A percentile compares a stretch with the other conserved stretches of the same genome.
Conservation (phyloP, 331 rosid genomes). For the Stylosanthes scabra region DNA sequence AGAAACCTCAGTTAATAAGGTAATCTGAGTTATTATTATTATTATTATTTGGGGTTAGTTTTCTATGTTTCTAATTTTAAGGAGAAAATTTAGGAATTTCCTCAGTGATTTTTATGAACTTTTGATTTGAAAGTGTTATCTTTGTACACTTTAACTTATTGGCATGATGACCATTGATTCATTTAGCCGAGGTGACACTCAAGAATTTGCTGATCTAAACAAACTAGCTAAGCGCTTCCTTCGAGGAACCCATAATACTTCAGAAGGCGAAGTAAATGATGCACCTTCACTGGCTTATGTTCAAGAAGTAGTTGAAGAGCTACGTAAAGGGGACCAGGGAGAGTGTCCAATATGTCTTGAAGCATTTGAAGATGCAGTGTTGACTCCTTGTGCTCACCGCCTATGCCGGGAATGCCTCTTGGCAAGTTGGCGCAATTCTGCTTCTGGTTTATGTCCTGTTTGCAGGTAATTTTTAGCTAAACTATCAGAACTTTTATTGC, state of each 20-base stretch:
- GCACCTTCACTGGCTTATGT: conserved; percentile 85
- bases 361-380: conserved; percentile 96
- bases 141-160: conserved; percentile 35
- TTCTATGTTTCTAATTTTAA: not conserved
- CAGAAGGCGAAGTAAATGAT: conserved; percentile 68
- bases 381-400: conserved; percentile 97
- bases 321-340: conserved; percentile 83
- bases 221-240: conserved; percentile 87
- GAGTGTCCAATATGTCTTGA: conserved; percentile 99
- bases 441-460: conserved; percentile 94
- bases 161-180: conserved; percentile 42
- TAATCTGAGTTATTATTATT: not conserved
- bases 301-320: conserved; percentile 91
- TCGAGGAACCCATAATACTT: conserved; percentile 61
- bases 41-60: too few relatives aligned
- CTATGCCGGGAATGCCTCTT: conserved; percentile 94
- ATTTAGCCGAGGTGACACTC: conserved; percentile 93
- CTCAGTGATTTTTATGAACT: not conserved
- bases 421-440: conserved; percentile 85
- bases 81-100: not conserved
- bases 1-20: not conserved
- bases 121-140: not conserved
- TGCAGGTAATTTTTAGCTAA: conserved; percentile 75
- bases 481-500: conserved; percentile 24
- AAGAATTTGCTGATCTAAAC: conserved; percentile 84